A percentile compares a stretch with the other conserved stretches of the same genome.
phyloP scores from a whole-genome alignment of 2,329 filamentous ascomycete genomes.

The Botrytis deweyae region DNA sequence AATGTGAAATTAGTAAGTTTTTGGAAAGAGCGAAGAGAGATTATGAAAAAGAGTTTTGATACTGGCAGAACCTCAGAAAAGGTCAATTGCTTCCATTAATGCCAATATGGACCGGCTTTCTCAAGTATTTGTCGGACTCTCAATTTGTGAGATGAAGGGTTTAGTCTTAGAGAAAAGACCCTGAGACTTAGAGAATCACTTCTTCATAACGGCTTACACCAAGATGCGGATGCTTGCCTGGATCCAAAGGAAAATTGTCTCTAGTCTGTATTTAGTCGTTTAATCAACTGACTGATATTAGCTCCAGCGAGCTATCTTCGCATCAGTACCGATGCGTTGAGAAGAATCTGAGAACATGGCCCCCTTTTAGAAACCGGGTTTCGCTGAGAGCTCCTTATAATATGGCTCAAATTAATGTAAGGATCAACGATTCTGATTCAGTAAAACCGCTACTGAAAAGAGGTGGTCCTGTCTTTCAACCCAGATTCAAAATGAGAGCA shows the following conservation, averaged over 20 bases:
- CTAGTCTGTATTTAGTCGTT: accelerated
- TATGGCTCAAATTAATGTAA: accelerated
- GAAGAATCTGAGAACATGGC: no score
- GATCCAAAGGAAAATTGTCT: background rate
- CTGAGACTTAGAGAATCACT: background rate
- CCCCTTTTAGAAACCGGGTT: accelerated
- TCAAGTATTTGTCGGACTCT: accelerated
- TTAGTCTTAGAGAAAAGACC: background rate
- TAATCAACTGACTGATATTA: background rate
- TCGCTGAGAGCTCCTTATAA: no score
- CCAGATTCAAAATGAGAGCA: no score
- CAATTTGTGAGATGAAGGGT: background rate
- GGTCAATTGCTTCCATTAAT: accelerated
- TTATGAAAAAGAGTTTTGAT: background rate
- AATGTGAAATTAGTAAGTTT: no score
- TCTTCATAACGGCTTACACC: background rate
- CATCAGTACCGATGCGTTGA: no score
- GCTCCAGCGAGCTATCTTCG: background rate
- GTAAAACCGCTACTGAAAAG: no score
- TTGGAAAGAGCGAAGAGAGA: background rate
- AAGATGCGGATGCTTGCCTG: accelerated
- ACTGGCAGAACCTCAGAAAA: no score
- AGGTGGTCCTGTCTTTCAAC: no score
- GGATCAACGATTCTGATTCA: no score
- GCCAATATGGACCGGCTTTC: accelerated